phyloP scores from a whole-genome alignment of 768 basidiomycete genomes.

The Strobilomyces dryophilus region DNA sequence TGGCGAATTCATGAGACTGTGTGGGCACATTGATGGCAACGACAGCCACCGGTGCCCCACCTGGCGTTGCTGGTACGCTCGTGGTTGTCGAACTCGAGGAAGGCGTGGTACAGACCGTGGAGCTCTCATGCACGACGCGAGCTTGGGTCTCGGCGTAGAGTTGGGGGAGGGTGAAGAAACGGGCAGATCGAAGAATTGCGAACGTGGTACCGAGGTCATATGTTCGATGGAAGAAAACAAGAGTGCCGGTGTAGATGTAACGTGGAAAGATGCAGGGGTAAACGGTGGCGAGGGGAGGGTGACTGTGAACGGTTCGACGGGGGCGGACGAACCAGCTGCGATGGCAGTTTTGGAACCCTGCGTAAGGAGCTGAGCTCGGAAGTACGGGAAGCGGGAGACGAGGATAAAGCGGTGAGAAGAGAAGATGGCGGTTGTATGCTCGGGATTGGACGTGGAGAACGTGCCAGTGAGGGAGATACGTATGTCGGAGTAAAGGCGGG shows the following conservation, averaged over 20 bases:
- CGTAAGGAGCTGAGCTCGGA: constrained; percentile 71
- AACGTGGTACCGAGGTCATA: constrained; percentile 93
- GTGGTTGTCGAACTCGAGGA: constrained; percentile 74
- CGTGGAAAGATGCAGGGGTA: constrained; percentile 89
- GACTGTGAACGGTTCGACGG: constrained; percentile 51
- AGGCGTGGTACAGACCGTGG: constrained; percentile 86
- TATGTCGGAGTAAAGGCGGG: constrained; percentile 82
- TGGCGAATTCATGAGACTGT: constrained; percentile 78
- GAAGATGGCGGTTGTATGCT: constrained; percentile 77
- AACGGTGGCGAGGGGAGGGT: constrained; percentile 89
- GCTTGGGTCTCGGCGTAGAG: constrained; percentile 80
- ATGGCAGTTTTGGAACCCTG: constrained; percentile 46
- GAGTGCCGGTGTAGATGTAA: constrained; percentile 92
- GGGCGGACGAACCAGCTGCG: constrained; percentile 20
- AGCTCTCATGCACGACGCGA: constrained; percentile 80
- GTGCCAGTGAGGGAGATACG: constrained; percentile 73
- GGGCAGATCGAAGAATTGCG: constrained; percentile 78
- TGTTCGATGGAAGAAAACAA: constrained; percentile 86
- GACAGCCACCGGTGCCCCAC: constrained; percentile 83
- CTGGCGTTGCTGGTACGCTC: constrained; percentile 67
- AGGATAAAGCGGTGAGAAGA: constrained; percentile 93
- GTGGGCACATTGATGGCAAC: constrained; percentile 78
- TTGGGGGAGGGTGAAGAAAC: constrained; percentile 70
- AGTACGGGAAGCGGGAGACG: constrained; percentile 85
- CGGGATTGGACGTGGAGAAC: constrained; percentile 59